Evolutionary conservation across 179 eudicot genomes (phyloP), one percentile per base, ranked within the genome.

Genomic region (Actinidia arguta): DNA sequence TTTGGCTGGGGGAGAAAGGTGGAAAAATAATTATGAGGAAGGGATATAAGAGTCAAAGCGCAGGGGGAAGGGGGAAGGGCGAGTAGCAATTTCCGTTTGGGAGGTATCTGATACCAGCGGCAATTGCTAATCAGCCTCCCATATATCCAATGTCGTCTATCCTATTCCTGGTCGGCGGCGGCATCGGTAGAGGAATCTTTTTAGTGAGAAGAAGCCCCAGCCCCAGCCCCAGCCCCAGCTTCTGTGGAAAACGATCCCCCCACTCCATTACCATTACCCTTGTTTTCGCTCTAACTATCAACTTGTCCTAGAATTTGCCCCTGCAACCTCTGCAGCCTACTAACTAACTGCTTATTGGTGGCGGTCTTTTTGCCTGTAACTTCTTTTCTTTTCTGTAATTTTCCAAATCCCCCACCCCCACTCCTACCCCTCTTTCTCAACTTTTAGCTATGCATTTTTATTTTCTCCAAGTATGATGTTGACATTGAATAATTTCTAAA

Each of bases 251-350:
- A 66, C 47, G 46, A 67, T 31, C 46, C 71, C 70, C 1, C 68
- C 62, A 16, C 67, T 39, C 25, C 18, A 27, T 67, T 4, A 67
- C 71, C 46, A 67, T 31, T 31, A 67, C 47, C 47, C 47, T 46
- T 10, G 47, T 67, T 67, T 67, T 36, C 71, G 47, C 47, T 67
- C 46, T 46, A 31, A 67, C 47, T 67, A 8, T 67, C 71, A 16
- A 14, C 47, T 67, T 44, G n/a, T 13, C 71, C 20, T 36, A 67
- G 71, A 36, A 5, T 1, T 67, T 36, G 71, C 46, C 71, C 71
- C 71, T 7, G 71, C 47, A 44, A 67, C 71, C 11, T 44, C 71
- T 67, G 71, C 71, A 13, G 71, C 71, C 36, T 67, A 67, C n/a
- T 44, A 46, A 67, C 20, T 6, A 11, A n/a, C 47, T 67, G 71